Evolutionary conservation across 306 rosid species (phyloP).

Genomic region (Prunus mira): DNA sequence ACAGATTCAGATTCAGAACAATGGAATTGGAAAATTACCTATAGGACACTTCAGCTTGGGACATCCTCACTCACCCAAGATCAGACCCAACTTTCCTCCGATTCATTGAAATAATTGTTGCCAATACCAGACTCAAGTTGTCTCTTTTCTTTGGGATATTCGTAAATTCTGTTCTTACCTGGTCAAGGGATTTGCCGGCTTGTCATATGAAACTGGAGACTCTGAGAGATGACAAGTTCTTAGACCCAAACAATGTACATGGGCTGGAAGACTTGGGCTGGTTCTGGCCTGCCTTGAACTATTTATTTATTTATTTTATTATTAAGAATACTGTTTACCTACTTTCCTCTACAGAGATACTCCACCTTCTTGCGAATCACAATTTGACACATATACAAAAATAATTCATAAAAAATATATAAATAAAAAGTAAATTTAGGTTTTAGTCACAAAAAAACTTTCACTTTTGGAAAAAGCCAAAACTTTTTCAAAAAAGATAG

Average conservation of each 20-base stretch:
- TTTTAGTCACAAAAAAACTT: too few relatives aligned
- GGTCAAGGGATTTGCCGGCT: neutral
- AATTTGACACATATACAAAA: too few relatives aligned
- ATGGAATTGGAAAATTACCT: conserved; percentile 7
- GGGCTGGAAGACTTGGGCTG: neutral
- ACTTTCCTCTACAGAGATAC: too few relatives aligned
- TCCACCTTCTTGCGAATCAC: fast-evolving
- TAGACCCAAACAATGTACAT: neutral
- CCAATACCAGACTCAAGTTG: neutral
- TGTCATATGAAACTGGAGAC: neutral
- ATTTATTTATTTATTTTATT: neutral
- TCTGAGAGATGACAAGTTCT: neutral
- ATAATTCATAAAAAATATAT: too few relatives aligned
- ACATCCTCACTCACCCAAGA: conserved; percentile 18
- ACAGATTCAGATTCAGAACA: neutral
- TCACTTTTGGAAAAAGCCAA: too few relatives aligned
- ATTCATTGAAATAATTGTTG: conserved; percentile 3
- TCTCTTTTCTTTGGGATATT: conserved; percentile 3
- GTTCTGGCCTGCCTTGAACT: neutral
- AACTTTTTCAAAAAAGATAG: too few relatives aligned
- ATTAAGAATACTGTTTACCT: neutral
- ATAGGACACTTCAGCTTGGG: conserved; percentile 23
- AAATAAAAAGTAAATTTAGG: too few relatives aligned
- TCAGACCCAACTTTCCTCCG: neutral
- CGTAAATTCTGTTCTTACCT: neutral